A percentile compares a stretch with the other conserved stretches of the same genome.
phyloP scores from a whole-genome alignment of 148 eudicot species.

The Cornus kousa region DNA sequence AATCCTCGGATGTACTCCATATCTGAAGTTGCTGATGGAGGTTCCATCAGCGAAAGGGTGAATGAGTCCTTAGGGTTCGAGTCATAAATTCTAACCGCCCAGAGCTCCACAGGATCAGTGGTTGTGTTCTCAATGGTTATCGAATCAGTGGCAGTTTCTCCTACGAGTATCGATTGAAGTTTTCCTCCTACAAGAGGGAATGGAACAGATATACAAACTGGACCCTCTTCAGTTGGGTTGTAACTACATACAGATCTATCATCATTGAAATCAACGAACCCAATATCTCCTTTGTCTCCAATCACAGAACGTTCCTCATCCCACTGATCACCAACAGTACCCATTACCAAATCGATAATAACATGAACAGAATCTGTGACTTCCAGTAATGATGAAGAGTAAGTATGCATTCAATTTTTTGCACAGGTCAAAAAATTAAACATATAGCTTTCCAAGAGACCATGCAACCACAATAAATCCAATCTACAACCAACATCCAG shows the following conservation, averaged over 20 bases:
- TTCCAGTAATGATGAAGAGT: neutral
- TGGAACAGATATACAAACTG: conserved; percentile 64
- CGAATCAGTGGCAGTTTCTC: conserved; percentile 46
- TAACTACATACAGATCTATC: conserved; percentile 58
- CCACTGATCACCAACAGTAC: conserved; percentile 27
- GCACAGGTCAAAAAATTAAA: neutral
- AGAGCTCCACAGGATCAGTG: conserved; percentile 53
- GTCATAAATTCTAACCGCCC: conserved; percentile 66
- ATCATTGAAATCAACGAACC: conserved; percentile 65
- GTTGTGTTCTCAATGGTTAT: conserved; percentile 66
- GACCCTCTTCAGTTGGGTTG: conserved; percentile 59
- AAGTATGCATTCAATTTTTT: neutral
- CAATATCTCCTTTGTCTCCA: conserved; percentile 78
- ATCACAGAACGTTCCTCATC: conserved; percentile 69
- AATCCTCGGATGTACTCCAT: conserved; percentile 38
- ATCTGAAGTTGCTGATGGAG: conserved; percentile 49
- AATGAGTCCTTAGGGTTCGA: conserved; percentile 79
- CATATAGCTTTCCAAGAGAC: neutral
- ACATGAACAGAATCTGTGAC: neutral
- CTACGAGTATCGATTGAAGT: conserved; percentile 60
- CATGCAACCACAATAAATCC: neutral
- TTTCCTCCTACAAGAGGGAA: conserved; percentile 64
- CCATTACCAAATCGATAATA: conserved; percentile 19
- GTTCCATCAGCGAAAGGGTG: conserved; percentile 73
- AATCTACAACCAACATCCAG: neutral